These are phyloP conservation scores for Citeromyces siamensis DNA, from an alignment of 1,139 yeast genomes.

Conservation along the genomic window DNA sequence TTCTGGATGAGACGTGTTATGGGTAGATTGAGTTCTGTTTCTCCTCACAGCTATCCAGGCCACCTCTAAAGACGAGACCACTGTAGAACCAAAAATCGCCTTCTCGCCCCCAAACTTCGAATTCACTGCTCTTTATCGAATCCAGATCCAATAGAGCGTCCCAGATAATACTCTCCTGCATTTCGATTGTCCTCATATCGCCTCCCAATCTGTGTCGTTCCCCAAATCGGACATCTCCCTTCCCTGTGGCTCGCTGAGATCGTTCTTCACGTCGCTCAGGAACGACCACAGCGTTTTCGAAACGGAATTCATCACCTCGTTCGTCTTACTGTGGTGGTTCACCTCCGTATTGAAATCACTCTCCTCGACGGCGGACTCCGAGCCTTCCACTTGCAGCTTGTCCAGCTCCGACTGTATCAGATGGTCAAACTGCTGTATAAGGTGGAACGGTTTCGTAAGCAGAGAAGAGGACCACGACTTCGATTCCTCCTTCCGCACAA, in stretches of 20 bases:
- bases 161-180: no score
- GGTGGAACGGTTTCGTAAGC: constrained; percentile 40
- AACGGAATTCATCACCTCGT: constrained; percentile 17
- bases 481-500: background rate
- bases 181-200: no score
- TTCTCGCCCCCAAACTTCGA: no score
- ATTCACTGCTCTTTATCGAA: no score
- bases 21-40: no score
- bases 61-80: no score
- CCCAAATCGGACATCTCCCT: background rate
- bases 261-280: constrained; percentile 17
- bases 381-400: constrained; percentile 24
- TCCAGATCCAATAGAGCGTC: no score
- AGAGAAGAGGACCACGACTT: constrained; percentile 19
- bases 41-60: no score
- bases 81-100: no score
- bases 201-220: background rate
- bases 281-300: constrained; percentile 19
- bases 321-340: constrained; percentile 5
- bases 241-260: background rate
- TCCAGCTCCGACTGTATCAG: constrained; percentile 59
- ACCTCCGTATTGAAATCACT: background rate
- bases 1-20: no score
- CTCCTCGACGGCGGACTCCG: constrained; percentile 15
- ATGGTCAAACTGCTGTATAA: constrained; percentile 58